Percentiles rank a stretch among this genome's conserved stretches.
These are phyloP conservation scores for Knufia petricola DNA, from an alignment of 2,329 filamentous ascomycete species.

Conservation along the genomic window DNA sequence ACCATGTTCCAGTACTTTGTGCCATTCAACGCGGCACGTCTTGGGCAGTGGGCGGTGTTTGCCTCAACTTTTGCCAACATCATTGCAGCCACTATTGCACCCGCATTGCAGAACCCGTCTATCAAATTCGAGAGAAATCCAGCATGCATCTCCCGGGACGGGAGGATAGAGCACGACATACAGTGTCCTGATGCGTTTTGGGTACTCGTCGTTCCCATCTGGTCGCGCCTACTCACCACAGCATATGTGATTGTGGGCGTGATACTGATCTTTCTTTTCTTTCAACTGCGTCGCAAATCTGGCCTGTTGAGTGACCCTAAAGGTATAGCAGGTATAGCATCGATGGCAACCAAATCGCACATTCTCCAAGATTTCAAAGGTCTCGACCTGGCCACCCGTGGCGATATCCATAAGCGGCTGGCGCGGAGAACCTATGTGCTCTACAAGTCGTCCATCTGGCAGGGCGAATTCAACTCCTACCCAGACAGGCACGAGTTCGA, in stretches of 20 bases:
- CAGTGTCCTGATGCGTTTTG: slow-evolving; percentile 24
- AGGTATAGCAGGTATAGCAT: slow-evolving; percentile 42
- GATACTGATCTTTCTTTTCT: slow-evolving; percentile 33
- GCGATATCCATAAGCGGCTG: slow-evolving; percentile 38
- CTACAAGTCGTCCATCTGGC: slow-evolving; percentile 43
- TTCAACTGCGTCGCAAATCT: slow-evolving; percentile 39
- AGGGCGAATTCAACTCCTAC: slow-evolving; percentile 37
- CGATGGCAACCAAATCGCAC: slow-evolving; percentile 42
- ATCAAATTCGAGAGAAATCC: slow-evolving; percentile 31
- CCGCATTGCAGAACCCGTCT: slow-evolving; percentile 39
- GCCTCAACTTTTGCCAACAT: slow-evolving; percentile 38
- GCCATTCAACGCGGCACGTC: slow-evolving; percentile 36
- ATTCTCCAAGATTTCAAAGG: slow-evolving; percentile 41
- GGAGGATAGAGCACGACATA: slow-evolving; percentile 13
- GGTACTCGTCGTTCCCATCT: slow-evolving; percentile 34
- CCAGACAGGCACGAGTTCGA: slow-evolving; percentile 25
- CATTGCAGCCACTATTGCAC: slow-evolving; percentile 36
- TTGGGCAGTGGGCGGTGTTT: slow-evolving; percentile 40
- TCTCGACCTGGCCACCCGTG: slow-evolving; percentile 34
- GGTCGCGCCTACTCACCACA: slow-evolving; percentile 36
- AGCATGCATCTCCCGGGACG: slow-evolving; percentile 18
- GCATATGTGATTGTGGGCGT: slow-evolving; percentile 34
- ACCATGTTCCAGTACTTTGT: slow-evolving; percentile 39
- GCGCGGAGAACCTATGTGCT: slow-evolving; percentile 39
- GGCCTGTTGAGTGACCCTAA: slow-evolving; percentile 40